A percentile compares a stretch with the other conserved stretches of the same genome.
phyloP scores from a whole-genome alignment of 1,284 basidiomycete genomes.

The Amylostereum areolatum region DNA sequence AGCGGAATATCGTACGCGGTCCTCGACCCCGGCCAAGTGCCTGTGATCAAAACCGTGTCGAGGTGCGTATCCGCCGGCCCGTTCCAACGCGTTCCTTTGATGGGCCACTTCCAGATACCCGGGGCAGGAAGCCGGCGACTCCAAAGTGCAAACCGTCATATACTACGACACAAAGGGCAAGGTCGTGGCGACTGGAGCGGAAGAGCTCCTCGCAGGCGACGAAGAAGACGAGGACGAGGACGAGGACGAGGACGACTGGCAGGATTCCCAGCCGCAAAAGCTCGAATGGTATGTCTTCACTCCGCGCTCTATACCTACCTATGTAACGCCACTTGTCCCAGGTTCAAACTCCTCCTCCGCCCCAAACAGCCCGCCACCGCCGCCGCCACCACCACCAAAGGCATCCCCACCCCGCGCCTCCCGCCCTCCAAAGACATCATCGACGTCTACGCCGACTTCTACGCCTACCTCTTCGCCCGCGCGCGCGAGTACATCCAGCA shows the following conservation, averaged over 20 bases:
- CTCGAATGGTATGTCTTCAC: constrained; percentile 39
- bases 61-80: constrained; percentile 22
- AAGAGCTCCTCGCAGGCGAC: constrained; percentile 32
- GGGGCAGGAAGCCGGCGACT: constrained; percentile 36
- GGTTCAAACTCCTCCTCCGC: constrained; percentile 56
- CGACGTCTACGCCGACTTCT: constrained; percentile 49
- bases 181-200: constrained; percentile 46
- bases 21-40: constrained; percentile 17
- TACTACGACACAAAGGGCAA: constrained; percentile 42
- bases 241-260: constrained; percentile 33
- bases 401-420: constrained; percentile 24
- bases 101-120: constrained; percentile 29
- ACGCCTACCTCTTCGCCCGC: constrained; percentile 42
- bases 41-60: constrained; percentile 39
- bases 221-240: constrained; percentile 38
- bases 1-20: background rate
- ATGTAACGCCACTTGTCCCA: constrained; percentile 19
- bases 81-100: too few relatives aligned
- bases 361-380: constrained; percentile 25
- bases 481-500: constrained; percentile 15
- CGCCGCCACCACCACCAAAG: constrained; percentile 5
- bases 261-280: constrained; percentile 24
- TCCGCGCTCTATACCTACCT: background rate
- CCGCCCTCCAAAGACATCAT: constrained; percentile 38
- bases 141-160: constrained; percentile 51